Conservation (phyloP, 2,329 filamentous ascomycete genomes). For the Aureobasidium sp. region DNA sequence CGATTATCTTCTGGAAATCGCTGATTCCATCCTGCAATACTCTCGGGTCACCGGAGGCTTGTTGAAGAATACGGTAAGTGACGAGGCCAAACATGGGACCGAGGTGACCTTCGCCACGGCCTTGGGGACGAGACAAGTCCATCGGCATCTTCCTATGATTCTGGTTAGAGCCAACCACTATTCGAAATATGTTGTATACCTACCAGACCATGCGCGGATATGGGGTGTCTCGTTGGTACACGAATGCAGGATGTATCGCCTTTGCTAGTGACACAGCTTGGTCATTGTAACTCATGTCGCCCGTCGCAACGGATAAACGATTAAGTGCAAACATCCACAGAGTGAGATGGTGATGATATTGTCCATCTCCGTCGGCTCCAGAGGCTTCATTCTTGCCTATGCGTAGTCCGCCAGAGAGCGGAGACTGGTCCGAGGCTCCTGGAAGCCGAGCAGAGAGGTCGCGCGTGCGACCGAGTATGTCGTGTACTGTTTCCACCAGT, state of each 20-base stretch:
- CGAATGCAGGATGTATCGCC: constrained; percentile 48
- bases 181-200: neutral
- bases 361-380: constrained; percentile 50
- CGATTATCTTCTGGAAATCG: constrained; percentile 46
- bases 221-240: constrained; percentile 31
- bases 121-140: constrained; percentile 42
- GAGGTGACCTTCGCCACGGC: constrained; percentile 47
- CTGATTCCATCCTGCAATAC: constrained; percentile 44
- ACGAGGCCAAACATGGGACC: constrained; percentile 52
- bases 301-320: constrained; percentile 43
- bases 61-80: constrained; percentile 44
- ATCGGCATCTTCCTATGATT: constrained; percentile 40
- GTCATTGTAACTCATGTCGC: constrained; percentile 42
- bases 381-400: constrained; percentile 49
- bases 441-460: constrained; percentile 43
- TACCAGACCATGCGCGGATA: constrained; percentile 45
- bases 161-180: neutral
- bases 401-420: constrained; percentile 49
- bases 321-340: constrained; percentile 59
- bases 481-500: constrained; percentile 47
- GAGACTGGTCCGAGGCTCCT: constrained; percentile 45
- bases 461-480: constrained; percentile 46
- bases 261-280: constrained; percentile 47
- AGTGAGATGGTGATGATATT: constrained; percentile 57
- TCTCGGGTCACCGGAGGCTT: constrained; percentile 25